Conservation (phyloP, 768 basidiomycete genomes). For the Harrya chromipes region DNA sequence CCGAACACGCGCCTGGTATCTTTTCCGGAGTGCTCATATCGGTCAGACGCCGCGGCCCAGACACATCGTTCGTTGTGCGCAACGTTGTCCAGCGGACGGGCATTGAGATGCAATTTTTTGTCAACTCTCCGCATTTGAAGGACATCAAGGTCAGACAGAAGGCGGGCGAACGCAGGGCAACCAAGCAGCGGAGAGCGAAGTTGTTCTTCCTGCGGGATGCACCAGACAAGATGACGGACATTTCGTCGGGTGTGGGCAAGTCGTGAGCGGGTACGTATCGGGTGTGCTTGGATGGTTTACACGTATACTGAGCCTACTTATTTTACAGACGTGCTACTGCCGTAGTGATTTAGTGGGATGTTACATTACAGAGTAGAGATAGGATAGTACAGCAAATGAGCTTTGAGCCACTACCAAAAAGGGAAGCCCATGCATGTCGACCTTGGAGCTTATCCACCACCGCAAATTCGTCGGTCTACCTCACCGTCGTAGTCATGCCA, state of each 20-base stretch:
- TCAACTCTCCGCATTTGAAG: constrained; percentile 82
- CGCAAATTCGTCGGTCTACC: constrained; percentile 8
- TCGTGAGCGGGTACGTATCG: constrained; percentile 20
- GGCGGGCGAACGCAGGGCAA: constrained; percentile 46
- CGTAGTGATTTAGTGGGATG: background rate
- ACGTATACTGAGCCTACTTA: background rate
- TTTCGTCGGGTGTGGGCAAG: constrained; percentile 46
- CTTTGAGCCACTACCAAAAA: constrained; percentile 11
- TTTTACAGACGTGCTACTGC: constrained; percentile 3
- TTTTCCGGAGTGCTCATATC: constrained; percentile 91
- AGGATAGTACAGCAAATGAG: constrained; percentile 1
- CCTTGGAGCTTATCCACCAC: constrained; percentile 14
- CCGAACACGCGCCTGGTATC: constrained; percentile 70
- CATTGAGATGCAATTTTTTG: constrained; percentile 90
- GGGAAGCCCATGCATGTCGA: constrained; percentile 5
- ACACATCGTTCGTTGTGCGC: constrained; percentile 85
- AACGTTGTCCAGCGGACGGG: constrained; percentile 91
- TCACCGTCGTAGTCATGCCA: constrained; percentile 37
- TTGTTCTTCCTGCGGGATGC: constrained; percentile 79
- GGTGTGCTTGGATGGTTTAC: background rate
- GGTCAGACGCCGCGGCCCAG: constrained; percentile 77
- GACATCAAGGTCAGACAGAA: constrained; percentile 76
- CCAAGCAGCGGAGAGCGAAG: constrained; percentile 70
- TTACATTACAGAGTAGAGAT: background rate
- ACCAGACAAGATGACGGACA: constrained; percentile 80